Conservation (phyloP, 345 rosid species). For the Diplotaxis tenuifolia region DNA sequence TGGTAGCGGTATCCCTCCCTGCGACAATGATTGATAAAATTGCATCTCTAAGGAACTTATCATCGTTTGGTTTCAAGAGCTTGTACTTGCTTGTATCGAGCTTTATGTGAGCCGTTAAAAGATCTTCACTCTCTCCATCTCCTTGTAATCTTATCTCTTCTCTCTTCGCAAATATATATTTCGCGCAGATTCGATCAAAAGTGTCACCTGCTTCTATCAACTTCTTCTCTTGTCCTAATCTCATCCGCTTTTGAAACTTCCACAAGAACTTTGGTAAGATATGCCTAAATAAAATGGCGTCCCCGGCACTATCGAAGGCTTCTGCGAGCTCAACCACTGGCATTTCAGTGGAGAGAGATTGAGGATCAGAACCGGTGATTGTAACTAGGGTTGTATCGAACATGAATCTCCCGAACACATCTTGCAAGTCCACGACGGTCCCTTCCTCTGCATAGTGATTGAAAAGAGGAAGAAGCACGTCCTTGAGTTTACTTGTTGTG, state of each 20-base stretch:
- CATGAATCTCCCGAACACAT: too few species aligned
- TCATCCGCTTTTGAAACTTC: background rate
- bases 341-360: background rate
- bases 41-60: background rate
- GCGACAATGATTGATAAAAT: background rate
- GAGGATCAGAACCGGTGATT: background rate
- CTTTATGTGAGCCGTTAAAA: background rate
- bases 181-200: background rate
- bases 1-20: background rate
- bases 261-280: background rate
- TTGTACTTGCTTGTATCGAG: background rate
- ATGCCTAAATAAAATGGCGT: background rate
- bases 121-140: background rate
- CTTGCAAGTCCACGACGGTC: too few species aligned
- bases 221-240: background rate
- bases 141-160: background rate
- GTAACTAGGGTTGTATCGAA: background rate
- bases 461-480: background rate
- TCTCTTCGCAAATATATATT: background rate
- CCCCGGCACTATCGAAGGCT: background rate
- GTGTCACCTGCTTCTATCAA: background rate
- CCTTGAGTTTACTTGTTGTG: background rate
- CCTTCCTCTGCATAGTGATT: background rate
- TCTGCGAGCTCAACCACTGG: background rate
- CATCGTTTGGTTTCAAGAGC: background rate